Evolutionary conservation across 768 basidiomycete species (phyloP).

Genomic region (Pleurotus tuber-regium): DNA sequence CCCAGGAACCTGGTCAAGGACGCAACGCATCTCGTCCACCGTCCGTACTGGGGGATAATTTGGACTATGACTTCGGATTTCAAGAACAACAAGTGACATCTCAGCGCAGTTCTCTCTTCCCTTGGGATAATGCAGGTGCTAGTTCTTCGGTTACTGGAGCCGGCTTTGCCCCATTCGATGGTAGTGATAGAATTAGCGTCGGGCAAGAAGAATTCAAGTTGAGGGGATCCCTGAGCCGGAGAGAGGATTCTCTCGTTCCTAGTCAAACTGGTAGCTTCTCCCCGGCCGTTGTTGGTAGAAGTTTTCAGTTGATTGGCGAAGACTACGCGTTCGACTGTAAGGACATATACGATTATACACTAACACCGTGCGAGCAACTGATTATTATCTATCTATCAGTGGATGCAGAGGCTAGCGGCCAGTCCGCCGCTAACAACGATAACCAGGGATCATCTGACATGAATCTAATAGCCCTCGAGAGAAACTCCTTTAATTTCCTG

Average conservation of each 20-base stretch:
- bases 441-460: slow-evolving; percentile 56
- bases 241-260: slow-evolving; percentile 54
- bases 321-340: slow-evolving; percentile 70
- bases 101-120: slow-evolving; percentile 71
- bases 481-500: slow-evolving; percentile 76
- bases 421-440: slow-evolving; percentile 30
- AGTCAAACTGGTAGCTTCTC: slow-evolving; percentile 55
- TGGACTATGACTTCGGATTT: slow-evolving; percentile 42
- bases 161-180: slow-evolving; percentile 27
- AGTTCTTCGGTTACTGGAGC: slow-evolving; percentile 54
- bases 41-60: slow-evolving; percentile 46
- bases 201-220: slow-evolving; percentile 52
- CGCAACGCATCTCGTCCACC: slow-evolving; percentile 63
- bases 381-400: slow-evolving; percentile 3
- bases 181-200: slow-evolving; percentile 45
- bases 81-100: slow-evolving; percentile 44
- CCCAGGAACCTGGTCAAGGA: slow-evolving; percentile 85
- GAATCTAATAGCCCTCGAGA: slow-evolving; percentile 61
- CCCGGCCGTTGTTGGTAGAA: slow-evolving; percentile 40
- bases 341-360: no score
- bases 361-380: no score
- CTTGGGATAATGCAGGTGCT: slow-evolving; percentile 79
- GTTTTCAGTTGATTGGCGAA: slow-evolving; percentile 47
- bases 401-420: slow-evolving; percentile 15
- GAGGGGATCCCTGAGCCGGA: slow-evolving; percentile 49